phyloP scores from a whole-genome alignment of 495 filamentous ascomycete species.

The Neurospora hispaniola region DNA sequence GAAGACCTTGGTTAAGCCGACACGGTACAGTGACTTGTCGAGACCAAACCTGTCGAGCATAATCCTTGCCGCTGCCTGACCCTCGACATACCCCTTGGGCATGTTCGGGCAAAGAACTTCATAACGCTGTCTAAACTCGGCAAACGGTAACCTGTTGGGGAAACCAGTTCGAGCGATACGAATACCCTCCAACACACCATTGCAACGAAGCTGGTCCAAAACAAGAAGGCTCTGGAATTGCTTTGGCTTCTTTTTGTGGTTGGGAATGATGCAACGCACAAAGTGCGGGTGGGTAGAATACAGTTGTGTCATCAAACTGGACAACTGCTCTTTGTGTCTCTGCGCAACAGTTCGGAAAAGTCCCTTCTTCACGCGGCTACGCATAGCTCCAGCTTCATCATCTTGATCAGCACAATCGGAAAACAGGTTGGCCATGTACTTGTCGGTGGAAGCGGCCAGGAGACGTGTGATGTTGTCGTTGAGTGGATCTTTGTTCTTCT shows the following conservation, averaged over 20 bases:
- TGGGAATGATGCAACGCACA: constrained; percentile 94
- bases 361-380: constrained; percentile 91
- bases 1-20: constrained; percentile 96
- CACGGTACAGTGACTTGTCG: constrained; percentile 77
- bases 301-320: constrained; percentile 89
- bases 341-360: constrained; percentile 96
- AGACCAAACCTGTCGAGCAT: constrained; percentile 86
- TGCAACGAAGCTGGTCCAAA: constrained; percentile 90
- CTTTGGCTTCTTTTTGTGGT: constrained; percentile 97
- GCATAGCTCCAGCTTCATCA: constrained; percentile 48
- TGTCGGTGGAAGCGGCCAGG: constrained; percentile 69
- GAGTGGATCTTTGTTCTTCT: constrained; percentile 98
- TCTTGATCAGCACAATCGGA: constrained; percentile 73
- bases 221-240: constrained; percentile 81
- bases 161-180: constrained; percentile 97
- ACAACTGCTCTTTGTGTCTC: constrained; percentile 92
- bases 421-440: constrained; percentile 77
- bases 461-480: constrained; percentile 94
- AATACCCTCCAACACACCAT: constrained; percentile 97
- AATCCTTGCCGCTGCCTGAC: constrained; percentile 69
- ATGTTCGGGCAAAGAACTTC: constrained; percentile 89
- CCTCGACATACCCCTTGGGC: constrained; percentile 85
- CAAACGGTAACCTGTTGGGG: constrained; percentile 84
- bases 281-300: constrained; percentile 97
- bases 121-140: constrained; percentile 92